These are phyloP conservation scores for Volutella citrinella DNA, from an alignment of 2,329 filamentous ascomycete species.

Conservation along the genomic window DNA sequence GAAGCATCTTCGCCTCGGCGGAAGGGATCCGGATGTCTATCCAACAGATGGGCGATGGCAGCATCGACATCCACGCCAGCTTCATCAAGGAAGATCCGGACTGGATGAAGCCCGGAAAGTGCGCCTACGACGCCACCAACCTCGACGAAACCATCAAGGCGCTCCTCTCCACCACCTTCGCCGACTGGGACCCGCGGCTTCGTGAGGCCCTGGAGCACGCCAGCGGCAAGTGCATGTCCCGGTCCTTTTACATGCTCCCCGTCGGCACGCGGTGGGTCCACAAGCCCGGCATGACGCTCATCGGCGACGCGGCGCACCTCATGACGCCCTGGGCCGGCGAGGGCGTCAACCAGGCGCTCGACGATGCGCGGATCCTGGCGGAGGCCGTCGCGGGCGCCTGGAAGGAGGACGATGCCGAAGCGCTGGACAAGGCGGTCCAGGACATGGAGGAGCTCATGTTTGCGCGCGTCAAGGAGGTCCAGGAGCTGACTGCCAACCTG, in stretches of 20 bases:
- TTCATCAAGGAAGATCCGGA: slow-evolving; percentile 36
- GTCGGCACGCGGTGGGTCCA: slow-evolving; percentile 46
- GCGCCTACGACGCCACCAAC: slow-evolving; percentile 41
- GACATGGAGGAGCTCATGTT: slow-evolving; percentile 39
- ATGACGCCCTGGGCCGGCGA: slow-evolving; percentile 59
- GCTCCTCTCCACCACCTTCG: slow-evolving; percentile 32
- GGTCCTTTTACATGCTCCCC: slow-evolving; percentile 53
- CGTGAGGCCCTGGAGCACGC: slow-evolving; percentile 40
- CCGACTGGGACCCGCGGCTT: slow-evolving; percentile 41
- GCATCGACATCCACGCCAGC: slow-evolving; percentile 38
- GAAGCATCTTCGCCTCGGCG: slow-evolving; percentile 42
- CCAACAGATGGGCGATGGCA: slow-evolving; percentile 46
- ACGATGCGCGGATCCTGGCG: slow-evolving; percentile 50
- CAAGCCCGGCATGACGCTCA: slow-evolving; percentile 46
- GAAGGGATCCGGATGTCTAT: slow-evolving; percentile 39
- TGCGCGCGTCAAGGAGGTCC: slow-evolving; percentile 33
- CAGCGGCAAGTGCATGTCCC: slow-evolving; percentile 35
- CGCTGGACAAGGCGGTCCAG: slow-evolving; percentile 32
- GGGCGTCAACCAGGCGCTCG: slow-evolving; percentile 56
- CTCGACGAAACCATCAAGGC: slow-evolving; percentile 35
- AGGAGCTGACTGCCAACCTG: slow-evolving; percentile 42
- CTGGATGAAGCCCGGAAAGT: slow-evolving; percentile 36
- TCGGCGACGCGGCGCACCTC: slow-evolving; percentile 60
- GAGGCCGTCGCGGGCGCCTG: slow-evolving; percentile 35
- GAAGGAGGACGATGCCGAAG: slow-evolving; percentile 17